Conservation (phyloP, 495 filamentous ascomycete genomes). For the Talaromyces nanjingensis region DNA sequence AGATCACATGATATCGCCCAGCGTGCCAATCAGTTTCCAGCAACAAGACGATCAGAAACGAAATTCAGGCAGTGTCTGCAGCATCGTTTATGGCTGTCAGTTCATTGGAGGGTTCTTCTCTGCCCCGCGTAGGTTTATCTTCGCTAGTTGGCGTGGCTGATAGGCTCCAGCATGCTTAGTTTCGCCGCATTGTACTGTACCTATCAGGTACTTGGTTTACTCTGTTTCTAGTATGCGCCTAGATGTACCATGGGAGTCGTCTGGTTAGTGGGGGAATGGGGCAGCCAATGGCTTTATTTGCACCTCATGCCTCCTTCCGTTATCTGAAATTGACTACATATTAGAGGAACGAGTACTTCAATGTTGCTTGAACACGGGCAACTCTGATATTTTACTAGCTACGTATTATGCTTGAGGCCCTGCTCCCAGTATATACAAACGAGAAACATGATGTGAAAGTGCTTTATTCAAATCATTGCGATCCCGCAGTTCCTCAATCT, state of each 20-base stretch:
- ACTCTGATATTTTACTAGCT: no score
- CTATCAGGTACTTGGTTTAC: constrained; percentile 1
- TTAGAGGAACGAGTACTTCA: no score
- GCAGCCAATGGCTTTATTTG: not conserved
- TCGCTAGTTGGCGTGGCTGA: not conserved
- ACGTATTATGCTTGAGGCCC: no score
- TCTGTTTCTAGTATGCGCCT: not conserved
- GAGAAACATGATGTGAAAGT: no score
- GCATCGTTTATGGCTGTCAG: not conserved
- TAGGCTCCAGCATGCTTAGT: not conserved
- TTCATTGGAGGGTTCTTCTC: not conserved
- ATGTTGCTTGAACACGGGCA: not conserved
- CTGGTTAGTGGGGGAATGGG: not conserved
- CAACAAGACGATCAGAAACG: not conserved
- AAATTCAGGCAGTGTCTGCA: not conserved
- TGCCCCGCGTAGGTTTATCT: not conserved
- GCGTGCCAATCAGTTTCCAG: not conserved
- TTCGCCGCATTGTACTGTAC: not conserved
- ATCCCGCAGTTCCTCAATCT: no score
- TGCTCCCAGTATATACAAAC: no score
- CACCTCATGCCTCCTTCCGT: not conserved
- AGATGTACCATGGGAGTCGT: not conserved
- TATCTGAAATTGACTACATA: no score
- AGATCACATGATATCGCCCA: not conserved
- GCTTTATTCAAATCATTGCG: no score